These are phyloP conservation scores for Gnomoniopsis smithogilvyi DNA, from an alignment of 2,329 filamentous ascomycete species.

Conservation along the genomic window DNA sequence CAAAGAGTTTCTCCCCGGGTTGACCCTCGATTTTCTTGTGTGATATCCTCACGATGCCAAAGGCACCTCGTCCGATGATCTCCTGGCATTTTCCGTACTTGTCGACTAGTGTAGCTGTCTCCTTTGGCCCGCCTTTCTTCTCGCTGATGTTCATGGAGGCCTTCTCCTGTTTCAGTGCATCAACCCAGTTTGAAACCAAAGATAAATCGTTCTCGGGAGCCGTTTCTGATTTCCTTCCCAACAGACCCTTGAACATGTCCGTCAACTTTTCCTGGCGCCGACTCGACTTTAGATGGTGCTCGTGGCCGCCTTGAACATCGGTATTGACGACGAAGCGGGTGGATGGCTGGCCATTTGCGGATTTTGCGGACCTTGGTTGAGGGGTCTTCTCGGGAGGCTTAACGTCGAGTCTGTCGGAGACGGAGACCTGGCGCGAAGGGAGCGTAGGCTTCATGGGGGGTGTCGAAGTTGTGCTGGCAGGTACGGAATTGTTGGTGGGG, in stretches of 20 bases:
- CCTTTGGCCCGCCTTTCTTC: constrained; percentile 72
- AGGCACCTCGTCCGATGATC: constrained; percentile 91
- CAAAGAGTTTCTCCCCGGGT: constrained; percentile 83
- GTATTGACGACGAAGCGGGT: constrained; percentile 51
- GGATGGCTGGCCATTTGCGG: constrained; percentile 26
- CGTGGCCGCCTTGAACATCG: constrained; percentile 66
- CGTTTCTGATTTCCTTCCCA: constrained; percentile 79
- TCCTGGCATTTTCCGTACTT: constrained; percentile 99
- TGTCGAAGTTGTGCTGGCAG: constrained; percentile 21
- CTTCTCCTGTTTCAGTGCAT: constrained; percentile 85
- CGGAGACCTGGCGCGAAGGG: constrained; percentile 41
- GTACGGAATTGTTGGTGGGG: constrained; percentile 13
- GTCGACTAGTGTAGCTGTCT: constrained; percentile 78
- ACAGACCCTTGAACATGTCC: constrained; percentile 83
- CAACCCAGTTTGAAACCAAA: constrained; percentile 93
- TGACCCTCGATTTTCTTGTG: constrained; percentile 89
- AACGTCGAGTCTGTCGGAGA: constrained; percentile 29
- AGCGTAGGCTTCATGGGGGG: constrained; percentile 34
- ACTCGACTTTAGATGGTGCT: constrained; percentile 84
- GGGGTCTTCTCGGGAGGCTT: constrained; percentile 31
- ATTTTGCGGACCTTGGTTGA: constrained; percentile 33
- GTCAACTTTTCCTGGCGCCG: constrained; percentile 92
- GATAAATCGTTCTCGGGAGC: constrained; percentile 77
- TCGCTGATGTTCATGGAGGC: constrained; percentile 67
- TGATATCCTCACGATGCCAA: constrained; percentile 95